Conservation (phyloP, 2,329 filamentous ascomycete species). For the Emergomyces orientalis region DNA sequence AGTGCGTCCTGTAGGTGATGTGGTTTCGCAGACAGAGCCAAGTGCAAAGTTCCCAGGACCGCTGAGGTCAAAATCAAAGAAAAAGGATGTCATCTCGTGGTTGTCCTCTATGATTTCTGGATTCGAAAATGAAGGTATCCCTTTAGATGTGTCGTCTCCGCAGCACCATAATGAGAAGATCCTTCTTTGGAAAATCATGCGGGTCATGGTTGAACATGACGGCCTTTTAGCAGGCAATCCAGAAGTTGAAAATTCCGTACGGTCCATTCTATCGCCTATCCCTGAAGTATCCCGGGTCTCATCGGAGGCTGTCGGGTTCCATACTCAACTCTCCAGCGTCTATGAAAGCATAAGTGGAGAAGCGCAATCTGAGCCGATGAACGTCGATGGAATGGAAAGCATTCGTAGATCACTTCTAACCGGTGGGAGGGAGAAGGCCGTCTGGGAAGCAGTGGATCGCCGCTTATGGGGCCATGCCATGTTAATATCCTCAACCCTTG, state of each 20-base stretch:
- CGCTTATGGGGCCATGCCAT: conserved; percentile 94
- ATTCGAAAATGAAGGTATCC: conserved; percentile 50
- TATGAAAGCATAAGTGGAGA: conserved; percentile 25
- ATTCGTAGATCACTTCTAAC: conserved; percentile 47
- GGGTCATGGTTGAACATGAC: conserved; percentile 75
- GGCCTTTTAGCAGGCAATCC: conserved; percentile 66
- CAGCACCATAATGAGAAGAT: conserved; percentile 67
- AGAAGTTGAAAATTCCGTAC: conserved; percentile 63
- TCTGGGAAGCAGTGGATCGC: conserved; percentile 88
- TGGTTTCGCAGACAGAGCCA: conserved; percentile 61
- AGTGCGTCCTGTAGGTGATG: conserved; percentile 63
- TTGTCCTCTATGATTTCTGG: conserved; percentile 64
- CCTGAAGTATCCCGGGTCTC: conserved; percentile 27
- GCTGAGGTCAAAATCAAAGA: conserved; percentile 80
- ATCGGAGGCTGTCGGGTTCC: conserved; percentile 18
- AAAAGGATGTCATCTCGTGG: conserved; percentile 86
- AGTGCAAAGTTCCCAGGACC: conserved; percentile 82
- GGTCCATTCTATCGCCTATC: conserved; percentile 61
- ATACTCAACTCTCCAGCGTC: conserved; percentile 27
- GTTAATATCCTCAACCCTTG: conserved; percentile 73
- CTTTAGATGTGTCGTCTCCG: conserved; percentile 36
- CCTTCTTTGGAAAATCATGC: conserved; percentile 78
- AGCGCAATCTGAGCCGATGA: conserved; percentile 11
- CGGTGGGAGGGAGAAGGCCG: conserved; percentile 81
- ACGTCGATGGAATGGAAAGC: conserved; percentile 7